These are phyloP conservation scores for Trichosporon sp. DNA, from an alignment of 1,284 basidiomycete species.

Conservation along the genomic window DNA sequence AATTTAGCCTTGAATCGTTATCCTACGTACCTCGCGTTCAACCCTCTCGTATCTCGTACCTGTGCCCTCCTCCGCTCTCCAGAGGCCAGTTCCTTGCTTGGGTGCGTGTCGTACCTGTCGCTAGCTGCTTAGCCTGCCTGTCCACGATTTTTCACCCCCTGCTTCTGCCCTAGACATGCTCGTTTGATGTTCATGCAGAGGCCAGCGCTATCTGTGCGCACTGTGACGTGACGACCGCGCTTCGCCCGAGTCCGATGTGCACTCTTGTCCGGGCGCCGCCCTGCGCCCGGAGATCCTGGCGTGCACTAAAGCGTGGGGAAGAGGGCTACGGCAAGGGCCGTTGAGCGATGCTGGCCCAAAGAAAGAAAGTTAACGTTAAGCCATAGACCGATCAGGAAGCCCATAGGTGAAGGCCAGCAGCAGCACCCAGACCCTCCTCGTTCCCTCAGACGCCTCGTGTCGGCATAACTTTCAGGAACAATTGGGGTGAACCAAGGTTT, in stretches of 20 bases:
- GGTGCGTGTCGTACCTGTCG: background rate
- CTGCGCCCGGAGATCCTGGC: background rate
- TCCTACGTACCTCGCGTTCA: background rate
- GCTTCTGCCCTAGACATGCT: background rate
- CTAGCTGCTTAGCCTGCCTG: background rate
- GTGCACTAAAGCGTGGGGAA: background rate
- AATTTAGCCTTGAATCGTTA: background rate
- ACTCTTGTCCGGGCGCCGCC: background rate
- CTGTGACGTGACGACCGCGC: background rate
- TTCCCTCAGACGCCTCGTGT: background rate
- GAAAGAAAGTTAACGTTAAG: background rate
- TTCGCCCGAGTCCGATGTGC: background rate
- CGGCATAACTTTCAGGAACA: background rate
- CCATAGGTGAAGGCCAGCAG: background rate
- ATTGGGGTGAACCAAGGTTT: background rate
- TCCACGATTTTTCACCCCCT: too few relatives aligned
- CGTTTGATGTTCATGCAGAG: background rate
- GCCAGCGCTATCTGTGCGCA: background rate
- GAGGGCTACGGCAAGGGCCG: background rate
- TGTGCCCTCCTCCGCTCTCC: background rate
- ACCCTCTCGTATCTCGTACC: background rate
- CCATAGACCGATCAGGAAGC: background rate
- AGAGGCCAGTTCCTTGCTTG: background rate
- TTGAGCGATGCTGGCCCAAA: background rate
- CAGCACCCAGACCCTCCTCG: background rate